Evolutionary conservation across 2,329 filamentous ascomycete species (phyloP), one percentile per base, ranked within the genome.

Genomic region (Fusarium ramigenum): DNA sequence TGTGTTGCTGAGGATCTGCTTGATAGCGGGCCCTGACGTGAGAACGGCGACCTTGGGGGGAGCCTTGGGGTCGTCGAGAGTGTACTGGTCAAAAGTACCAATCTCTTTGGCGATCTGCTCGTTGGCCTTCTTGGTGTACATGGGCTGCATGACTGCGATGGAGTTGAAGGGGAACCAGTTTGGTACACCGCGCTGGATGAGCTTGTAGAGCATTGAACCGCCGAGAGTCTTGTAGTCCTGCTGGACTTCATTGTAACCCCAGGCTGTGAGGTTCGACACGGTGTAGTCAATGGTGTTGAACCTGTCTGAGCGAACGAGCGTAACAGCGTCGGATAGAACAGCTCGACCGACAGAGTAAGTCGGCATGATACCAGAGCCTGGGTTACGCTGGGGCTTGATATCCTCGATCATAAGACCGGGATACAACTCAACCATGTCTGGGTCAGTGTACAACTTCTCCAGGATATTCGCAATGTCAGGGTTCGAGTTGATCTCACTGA

Each of bases 361-460:
- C 1, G 75, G 75, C 47, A 72, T 75, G 42, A 77, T 76, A 6
- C 75, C 75, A 28, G 69, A 68, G 84, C 88, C 88, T 2, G 89
- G 84, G 47, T 83, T 80, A 63, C 86, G 85, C 2, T 83, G 82
- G 2, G 84, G 83, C 77, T 90, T 90, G 36, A 84, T 82, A 59
- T 89, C 85, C 77, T 91, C 89, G n/a, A 88, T 83, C 69, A 93
- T 87, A 4, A 93, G 81, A 15, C 92, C 92, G 1, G 91, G 91
- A 76, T 93, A 93, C 10, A 93, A 83, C 77, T 93, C 92, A 18
- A 93, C 89, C 78, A 87, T 88, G 72, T 92, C 91, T 0, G 90
- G 90, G 53, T 90, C 85, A 28, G 87, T 85, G 79, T 92, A 92
- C 18, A 92, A 82, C 72, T 88, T 84, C 67, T 88, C 86, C 8